Conservation (phyloP, 768 basidiomycete genomes). For the Boletus barrowsii region DNA sequence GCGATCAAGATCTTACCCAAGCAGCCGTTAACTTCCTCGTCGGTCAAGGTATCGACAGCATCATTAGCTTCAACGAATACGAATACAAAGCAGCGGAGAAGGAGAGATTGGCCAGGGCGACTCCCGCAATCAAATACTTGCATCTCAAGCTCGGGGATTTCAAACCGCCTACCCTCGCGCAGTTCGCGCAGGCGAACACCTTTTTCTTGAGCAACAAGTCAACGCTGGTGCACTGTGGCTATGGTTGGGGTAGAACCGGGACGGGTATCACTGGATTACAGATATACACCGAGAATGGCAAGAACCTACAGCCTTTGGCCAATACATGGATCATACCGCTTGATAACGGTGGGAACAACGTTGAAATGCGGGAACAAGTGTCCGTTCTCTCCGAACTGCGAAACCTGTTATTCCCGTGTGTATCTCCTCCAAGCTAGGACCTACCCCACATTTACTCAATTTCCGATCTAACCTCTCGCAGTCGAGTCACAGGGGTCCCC, state of each 20-base stretch:
- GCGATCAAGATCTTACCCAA: conserved; percentile 14
- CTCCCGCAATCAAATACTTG: conserved; percentile 11
- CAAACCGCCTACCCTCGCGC: conserved; percentile 15
- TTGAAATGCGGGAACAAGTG: conserved; percentile 5
- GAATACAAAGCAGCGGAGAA: conserved; percentile 10
- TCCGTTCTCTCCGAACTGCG: conserved; percentile 4
- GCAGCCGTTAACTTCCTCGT: conserved; percentile 15
- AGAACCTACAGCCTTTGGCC: background rate
- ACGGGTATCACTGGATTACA: conserved; percentile 10
- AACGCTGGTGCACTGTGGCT: conserved; percentile 16
- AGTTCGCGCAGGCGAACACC: conserved; percentile 14
- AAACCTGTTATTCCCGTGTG: conserved; percentile 3
- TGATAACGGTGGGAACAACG: background rate
- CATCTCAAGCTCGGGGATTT: conserved; percentile 23
- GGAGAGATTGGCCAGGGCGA: conserved; percentile 1
- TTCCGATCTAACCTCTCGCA: background rate
- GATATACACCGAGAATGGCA: conserved; percentile 1
- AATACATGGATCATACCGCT: background rate
- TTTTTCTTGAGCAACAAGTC: conserved; percentile 10
- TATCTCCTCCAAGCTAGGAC: background rate
- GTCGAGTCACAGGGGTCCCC: background rate
- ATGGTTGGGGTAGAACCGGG: conserved; percentile 7
- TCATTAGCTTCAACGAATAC: conserved; percentile 20
- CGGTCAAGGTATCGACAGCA: conserved; percentile 14
- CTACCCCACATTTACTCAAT: background rate